Evolutionary conservation across 306 rosid genomes (phyloP).

Genomic region (Vachellia pachyceras): DNA sequence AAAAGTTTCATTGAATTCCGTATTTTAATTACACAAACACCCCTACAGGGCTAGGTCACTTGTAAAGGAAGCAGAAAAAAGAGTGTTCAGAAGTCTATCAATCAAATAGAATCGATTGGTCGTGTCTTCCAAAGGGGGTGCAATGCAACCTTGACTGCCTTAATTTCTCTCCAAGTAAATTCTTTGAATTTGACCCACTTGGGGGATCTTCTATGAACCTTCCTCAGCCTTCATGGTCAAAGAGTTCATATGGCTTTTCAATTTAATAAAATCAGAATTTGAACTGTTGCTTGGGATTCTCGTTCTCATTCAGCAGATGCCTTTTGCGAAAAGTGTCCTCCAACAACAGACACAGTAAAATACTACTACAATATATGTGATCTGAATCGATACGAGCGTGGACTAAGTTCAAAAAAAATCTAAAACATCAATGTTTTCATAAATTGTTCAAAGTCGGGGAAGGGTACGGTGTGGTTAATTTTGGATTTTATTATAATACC

Average conservation of each 20-base stretch:
- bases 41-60: constrained; percentile 44
- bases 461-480: background rate
- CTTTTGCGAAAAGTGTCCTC: constrained; percentile 44
- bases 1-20: background rate
- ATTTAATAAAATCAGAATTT: constrained; percentile 28
- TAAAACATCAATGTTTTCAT: background rate
- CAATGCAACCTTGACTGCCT: constrained; percentile 12
- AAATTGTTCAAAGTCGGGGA: background rate
- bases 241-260: constrained; percentile 19
- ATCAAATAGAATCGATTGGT: constrained; percentile 17
- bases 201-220: constrained; percentile 47
- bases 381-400: background rate
- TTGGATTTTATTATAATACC: background rate
- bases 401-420: background rate
- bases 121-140: constrained; percentile 27
- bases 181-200: constrained; percentile 41
- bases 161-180: constrained; percentile 30
- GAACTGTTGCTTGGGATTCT: constrained; percentile 34
- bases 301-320: constrained; percentile 48
- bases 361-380: background rate
- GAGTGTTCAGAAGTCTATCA: constrained; percentile 26
- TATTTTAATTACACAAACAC: constrained; percentile 38
- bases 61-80: constrained; percentile 24
- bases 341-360: constrained; percentile 37
- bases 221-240: constrained; percentile 37